A percentile compares a stretch with the other conserved stretches of the same genome.
These are phyloP conservation scores for Blepharisma japonicum DNA, from an alignment of 73 alveolate genomes.

Conservation along the genomic window DNA sequence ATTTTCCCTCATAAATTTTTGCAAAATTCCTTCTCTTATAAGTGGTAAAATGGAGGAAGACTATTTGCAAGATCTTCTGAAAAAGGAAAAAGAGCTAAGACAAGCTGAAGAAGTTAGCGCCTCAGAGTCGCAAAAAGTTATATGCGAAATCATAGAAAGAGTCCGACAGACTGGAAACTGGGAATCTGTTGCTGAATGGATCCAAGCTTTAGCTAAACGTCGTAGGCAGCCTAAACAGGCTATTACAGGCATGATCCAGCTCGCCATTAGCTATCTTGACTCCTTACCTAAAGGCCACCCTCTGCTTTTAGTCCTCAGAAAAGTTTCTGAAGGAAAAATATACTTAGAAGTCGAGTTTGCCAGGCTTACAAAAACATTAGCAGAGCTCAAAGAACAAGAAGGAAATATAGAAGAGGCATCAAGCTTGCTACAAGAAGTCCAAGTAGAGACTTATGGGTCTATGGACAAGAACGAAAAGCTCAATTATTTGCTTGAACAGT, in stretches of 20 bases:
- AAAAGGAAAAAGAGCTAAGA: constrained; percentile 37
- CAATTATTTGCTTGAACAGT: constrained; percentile 84
- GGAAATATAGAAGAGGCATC: constrained; percentile 85
- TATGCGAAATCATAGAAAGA: background rate
- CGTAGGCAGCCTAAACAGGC: constrained; percentile 27
- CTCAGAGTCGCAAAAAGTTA: constrained; percentile 34
- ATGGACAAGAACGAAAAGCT: constrained; percentile 85
- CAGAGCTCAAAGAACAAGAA: constrained; percentile 76
- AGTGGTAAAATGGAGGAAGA: constrained; percentile 22
- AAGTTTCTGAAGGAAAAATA: constrained; percentile 78
- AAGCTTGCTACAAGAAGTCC: constrained; percentile 81
- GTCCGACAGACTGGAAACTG: constrained; percentile 28
- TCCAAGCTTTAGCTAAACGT: constrained; percentile 8
- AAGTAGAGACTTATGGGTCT: constrained; percentile 93
- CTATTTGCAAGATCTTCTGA: constrained; percentile 46
- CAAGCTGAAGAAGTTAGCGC: constrained; percentile 36
- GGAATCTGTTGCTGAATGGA: constrained; percentile 24
- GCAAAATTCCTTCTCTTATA: background rate
- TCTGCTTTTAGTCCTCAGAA: constrained; percentile 39
- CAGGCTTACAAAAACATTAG: constrained; percentile 52
- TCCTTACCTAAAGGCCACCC: background rate
- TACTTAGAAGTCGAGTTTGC: constrained; percentile 87
- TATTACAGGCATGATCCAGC: constrained; percentile 10
- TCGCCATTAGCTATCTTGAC: background rate
- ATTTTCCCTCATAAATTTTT: no score